These are phyloP conservation scores for Hyphodiscus sp. DNA, from an alignment of 2,329 filamentous ascomycete genomes.

Conservation along the genomic window DNA sequence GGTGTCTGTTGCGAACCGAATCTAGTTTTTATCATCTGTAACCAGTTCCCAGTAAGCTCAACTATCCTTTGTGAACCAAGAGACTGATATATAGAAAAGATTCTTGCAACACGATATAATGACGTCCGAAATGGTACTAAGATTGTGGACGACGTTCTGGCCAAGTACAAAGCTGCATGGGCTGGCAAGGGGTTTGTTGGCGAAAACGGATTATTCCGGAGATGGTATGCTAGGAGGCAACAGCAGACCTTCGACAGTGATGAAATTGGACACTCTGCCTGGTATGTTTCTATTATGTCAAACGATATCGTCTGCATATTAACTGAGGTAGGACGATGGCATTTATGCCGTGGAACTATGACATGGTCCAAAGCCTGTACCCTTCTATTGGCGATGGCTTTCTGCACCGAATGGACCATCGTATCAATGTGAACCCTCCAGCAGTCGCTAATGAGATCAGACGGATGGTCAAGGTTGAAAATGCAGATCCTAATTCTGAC, in stretches of 20 bases:
- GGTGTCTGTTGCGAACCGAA: neutral
- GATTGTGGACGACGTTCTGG: neutral
- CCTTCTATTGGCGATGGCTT: neutral
- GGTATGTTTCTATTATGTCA: too few species aligned
- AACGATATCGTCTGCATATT: too few species aligned
- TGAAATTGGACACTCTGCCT: too few species aligned
- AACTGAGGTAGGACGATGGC: too few species aligned
- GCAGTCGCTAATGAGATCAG: neutral
- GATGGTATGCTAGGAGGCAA: too few species aligned
- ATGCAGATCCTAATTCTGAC: neutral
- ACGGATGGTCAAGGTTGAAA: neutral
- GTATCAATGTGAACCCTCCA: neutral
- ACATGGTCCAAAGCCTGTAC: neutral
- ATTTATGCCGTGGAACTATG: neutral
- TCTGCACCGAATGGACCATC: neutral
- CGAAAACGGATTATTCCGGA: neutral
- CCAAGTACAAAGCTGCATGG: neutral
- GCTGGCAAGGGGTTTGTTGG: neutral
- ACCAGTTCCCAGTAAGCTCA: neutral
- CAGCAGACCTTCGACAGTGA: too few species aligned
- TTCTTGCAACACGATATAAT: neutral
- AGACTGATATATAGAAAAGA: neutral
- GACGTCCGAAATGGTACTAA: neutral
- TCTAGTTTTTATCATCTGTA: neutral
- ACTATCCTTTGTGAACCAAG: too few species aligned